Base-by-base conservation (phyloP, 75 land plant species). In the Pinus tabuliformis region DNA sequence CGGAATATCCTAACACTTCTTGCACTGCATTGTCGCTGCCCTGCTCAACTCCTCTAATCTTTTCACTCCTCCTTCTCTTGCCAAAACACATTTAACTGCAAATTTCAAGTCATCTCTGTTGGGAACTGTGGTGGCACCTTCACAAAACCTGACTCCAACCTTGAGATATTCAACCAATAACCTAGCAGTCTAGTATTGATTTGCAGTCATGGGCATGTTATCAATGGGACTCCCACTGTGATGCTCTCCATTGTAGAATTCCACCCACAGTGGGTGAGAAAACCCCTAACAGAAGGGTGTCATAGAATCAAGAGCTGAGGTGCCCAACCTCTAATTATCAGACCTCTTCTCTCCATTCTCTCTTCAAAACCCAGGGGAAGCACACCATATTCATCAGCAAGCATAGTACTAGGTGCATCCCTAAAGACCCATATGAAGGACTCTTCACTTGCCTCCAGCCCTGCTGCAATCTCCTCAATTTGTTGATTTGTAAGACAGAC, bases 191-290 rank as follows among this genome's bases (percentile, higher is more conserved):
- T 26, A 62, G 65, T 62, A 33, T 62, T 62, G 65, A 30, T 62
- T 18, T 30, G 37, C 65, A 62, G 1, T 3, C 65, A 62, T 62
- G 18, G 65, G 65, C 65, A 62, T 1, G 33, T 26, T 28, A 62
- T 30, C 5, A 62, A 61, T 54, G 74, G 58, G 66, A 11, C 83
- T 16, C 75, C 77, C 5, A 75, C 6, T 14, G 75, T 4, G n/a
- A 75, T 28, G 68, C 62, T 68, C 12, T 77, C 79, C 6, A 54
- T n/a, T 8, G 73, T 70, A 26, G 79, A 77, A 70, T 77, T 77
- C 79, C 79, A 77, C 5, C 79, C 79, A 8, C 79, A 74, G 54
- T 77, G 79, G n/a, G 77, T 77, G 26, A 68, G 13, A 30, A 77
- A 77, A 3, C 49, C 79, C 1, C 79, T 75, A 6, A 77, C 54